A percentile compares a stretch with the other conserved stretches of the same genome.
Evolutionary conservation across 306 rosid species (phyloP).

Genomic region (Trifolium dubium): DNA sequence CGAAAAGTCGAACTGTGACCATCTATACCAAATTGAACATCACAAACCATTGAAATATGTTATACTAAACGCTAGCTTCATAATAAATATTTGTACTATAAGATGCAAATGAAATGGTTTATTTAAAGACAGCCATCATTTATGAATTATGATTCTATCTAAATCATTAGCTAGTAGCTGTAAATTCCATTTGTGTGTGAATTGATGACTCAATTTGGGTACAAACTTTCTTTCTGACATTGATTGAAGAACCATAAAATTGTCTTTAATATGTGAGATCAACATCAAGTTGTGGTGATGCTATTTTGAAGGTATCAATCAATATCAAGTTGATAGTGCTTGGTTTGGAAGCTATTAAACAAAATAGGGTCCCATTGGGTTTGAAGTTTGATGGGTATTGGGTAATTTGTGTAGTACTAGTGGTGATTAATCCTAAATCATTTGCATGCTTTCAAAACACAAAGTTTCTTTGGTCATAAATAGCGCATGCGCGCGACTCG

Average conservation of each 20-base stretch:
- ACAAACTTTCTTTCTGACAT: constrained; percentile 1
- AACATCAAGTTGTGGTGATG: constrained; percentile 29
- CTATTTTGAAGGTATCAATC: constrained; percentile 15
- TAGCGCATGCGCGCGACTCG: no score
- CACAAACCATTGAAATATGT: no score
- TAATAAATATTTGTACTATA: no score
- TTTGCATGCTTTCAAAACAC: constrained; percentile 2
- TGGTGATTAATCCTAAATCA: constrained; percentile 9
- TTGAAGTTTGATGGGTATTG: no score
- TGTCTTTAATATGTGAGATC: constrained; percentile 5
- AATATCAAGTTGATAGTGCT: constrained; percentile 31
- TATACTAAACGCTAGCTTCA: no score
- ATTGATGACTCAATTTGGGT: not conserved
- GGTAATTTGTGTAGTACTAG: constrained; percentile 1
- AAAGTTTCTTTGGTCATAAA: no score
- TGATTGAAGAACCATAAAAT: constrained; percentile 19
- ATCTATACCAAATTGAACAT: no score
- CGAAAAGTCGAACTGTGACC: no score
- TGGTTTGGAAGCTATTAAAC: constrained; percentile 33
- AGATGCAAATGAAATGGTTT: no score
- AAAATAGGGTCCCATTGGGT: constrained; percentile 25
- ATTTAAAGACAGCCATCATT: no score
- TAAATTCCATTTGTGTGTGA: not conserved
- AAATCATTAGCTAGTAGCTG: not conserved
- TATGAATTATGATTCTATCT: no score